phyloP scores from a whole-genome alignment of 805 yeast species.

The Sungouiella thailandica region DNA sequence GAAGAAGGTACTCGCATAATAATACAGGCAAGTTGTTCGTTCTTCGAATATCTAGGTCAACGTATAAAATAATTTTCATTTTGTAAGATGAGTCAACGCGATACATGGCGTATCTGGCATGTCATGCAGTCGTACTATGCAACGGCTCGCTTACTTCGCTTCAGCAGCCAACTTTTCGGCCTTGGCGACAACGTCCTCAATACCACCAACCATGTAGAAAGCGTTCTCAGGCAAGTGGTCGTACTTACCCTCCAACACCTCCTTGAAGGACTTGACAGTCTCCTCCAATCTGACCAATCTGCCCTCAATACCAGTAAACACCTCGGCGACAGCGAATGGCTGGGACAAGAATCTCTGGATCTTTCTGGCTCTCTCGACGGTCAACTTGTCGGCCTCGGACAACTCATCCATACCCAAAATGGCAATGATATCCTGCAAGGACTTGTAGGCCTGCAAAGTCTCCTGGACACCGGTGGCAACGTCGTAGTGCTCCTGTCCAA shows the following conservation, averaged over 20 bases:
- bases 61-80: slow-evolving; percentile 12
- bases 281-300: slow-evolving; percentile 95
- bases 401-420: slow-evolving; percentile 99
- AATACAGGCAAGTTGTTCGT: not conserved
- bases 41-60: slow-evolving; percentile 3
- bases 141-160: slow-evolving; percentile 49
- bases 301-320: slow-evolving; percentile 99
- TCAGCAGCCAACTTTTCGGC: slow-evolving; percentile 98
- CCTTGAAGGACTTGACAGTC: slow-evolving; percentile 92
- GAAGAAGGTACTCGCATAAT: slow-evolving; percentile 38
- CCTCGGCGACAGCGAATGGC: slow-evolving; percentile 99
- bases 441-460: slow-evolving; percentile 99
- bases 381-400: slow-evolving; percentile 96
- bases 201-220: slow-evolving; percentile 99
- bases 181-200: slow-evolving; percentile 97
- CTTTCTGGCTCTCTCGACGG: slow-evolving; percentile 99
- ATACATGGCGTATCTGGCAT: slow-evolving; percentile 15
- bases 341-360: slow-evolving; percentile 99
- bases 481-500: slow-evolving; percentile 98
- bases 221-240: slow-evolving; percentile 99
- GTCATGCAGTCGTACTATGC: slow-evolving; percentile 19
- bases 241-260: slow-evolving; percentile 96
- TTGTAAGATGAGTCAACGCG: slow-evolving; percentile 13
- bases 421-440: slow-evolving; percentile 99
- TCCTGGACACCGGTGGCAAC: slow-evolving; percentile 94